Conservation (phyloP, 306 rosid species). For the Arachis stenosperma region DNA sequence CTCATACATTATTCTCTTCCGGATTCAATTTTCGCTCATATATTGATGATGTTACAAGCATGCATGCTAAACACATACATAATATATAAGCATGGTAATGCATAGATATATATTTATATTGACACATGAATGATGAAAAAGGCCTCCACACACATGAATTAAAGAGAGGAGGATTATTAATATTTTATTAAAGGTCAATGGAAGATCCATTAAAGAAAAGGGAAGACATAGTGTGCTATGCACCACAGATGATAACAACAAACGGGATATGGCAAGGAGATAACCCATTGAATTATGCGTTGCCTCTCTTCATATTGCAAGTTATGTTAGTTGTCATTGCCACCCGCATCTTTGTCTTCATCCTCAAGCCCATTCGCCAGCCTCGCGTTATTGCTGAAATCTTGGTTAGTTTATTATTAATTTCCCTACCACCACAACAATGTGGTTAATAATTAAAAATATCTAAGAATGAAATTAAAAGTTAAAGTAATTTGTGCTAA, state of each 20-base stretch:
- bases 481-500: too few species aligned
- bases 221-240: conserved; percentile 59
- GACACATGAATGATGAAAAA: not conserved
- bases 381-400: conserved; percentile 94
- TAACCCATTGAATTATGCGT: conserved; percentile 78
- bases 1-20: not conserved
- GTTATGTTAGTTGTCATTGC: conserved; percentile 58
- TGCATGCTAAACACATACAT: not conserved
- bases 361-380: conserved; percentile 86
- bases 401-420: conserved; percentile 51
- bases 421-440: not conserved
- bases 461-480: too few species aligned
- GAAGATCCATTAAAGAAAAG: conserved; percentile 12
- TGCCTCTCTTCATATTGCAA: conserved; percentile 85
- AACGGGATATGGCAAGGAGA: conserved; percentile 81
- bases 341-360: conserved; percentile 61
- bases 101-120: not conserved
- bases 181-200: conserved; percentile 4
- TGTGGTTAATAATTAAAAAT: not conserved
- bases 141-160: not conserved
- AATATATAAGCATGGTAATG: not conserved
- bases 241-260: conserved; percentile 77
- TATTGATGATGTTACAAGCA: conserved; percentile 9
- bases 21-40: conserved; percentile 10
- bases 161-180: too few species aligned